Percentiles rank a stretch among this genome's conserved stretches.
Evolutionary conservation across 148 eudicot species (phyloP).

Genomic region (Rhododendron griersonianum): DNA sequence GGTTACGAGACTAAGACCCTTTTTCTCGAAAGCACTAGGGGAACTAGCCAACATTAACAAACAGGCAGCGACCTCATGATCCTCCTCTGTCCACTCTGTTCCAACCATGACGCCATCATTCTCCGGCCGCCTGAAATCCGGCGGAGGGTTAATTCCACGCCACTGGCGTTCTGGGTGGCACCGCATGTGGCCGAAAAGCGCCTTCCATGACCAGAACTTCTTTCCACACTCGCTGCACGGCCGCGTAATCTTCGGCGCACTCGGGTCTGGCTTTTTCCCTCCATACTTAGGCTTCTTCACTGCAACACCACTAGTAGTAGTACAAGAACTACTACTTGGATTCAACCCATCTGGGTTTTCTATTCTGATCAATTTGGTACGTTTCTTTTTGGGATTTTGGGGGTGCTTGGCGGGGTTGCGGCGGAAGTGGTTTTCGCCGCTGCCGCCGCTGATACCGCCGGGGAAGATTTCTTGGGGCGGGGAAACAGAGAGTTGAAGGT

Average conservation of each 20-base stretch:
- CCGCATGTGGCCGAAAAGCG: slow-evolving; percentile 93
- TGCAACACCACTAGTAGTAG: neutral
- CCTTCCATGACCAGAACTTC: slow-evolving; percentile 85
- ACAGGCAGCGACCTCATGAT: slow-evolving; percentile 55
- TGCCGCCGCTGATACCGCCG: neutral
- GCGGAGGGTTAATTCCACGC: slow-evolving; percentile 95
- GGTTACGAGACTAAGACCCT: neutral
- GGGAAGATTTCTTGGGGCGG: slow-evolving; percentile 2
- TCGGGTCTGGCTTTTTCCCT: slow-evolving; percentile 53
- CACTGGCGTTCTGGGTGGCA: slow-evolving; percentile 95
- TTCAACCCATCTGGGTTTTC: slow-evolving; percentile 2
- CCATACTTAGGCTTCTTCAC: slow-evolving; percentile 18
- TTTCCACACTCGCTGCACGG: slow-evolving; percentile 88
- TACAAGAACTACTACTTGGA: neutral
- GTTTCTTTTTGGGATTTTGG: slow-evolving; percentile 36
- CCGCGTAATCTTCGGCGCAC: slow-evolving; percentile 58
- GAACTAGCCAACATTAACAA: slow-evolving; percentile 55
- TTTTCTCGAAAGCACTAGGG: slow-evolving; percentile 13
- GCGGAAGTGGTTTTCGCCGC: neutral
- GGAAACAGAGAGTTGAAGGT: slow-evolving; percentile 20
- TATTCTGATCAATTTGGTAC: slow-evolving; percentile 30
- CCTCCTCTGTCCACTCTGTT: slow-evolving; percentile 31
- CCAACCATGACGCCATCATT: neutral
- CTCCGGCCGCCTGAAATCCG: slow-evolving; percentile 24
- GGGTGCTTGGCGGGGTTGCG: slow-evolving; percentile 8